phyloP scores from a whole-genome alignment of 202 grass and related monocot species.

The Eragrostis tef region DNA sequence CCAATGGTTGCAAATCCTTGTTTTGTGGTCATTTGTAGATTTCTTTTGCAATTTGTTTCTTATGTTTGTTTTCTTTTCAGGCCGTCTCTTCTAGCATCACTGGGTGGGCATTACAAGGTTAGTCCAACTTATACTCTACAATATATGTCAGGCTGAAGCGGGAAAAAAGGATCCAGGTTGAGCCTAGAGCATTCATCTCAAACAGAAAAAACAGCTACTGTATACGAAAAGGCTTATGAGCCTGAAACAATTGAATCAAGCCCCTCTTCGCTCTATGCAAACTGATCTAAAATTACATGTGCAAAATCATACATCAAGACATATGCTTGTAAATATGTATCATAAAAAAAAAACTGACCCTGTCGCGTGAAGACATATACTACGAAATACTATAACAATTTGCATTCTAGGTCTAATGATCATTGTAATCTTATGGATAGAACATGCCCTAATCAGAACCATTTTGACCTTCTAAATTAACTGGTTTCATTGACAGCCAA shows the following conservation, averaged over 20 bases:
- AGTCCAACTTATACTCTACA: constrained; percentile 14
- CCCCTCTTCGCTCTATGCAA: background rate
- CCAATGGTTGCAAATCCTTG: constrained; percentile 4
- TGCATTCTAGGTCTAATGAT: background rate
- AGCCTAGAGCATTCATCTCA: background rate
- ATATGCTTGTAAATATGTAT: background rate
- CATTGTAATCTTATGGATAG: constrained; percentile 8
- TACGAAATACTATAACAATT: background rate
- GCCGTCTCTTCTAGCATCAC: constrained; percentile 45
- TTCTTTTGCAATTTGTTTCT: constrained; percentile 22
- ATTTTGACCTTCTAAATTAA: background rate
- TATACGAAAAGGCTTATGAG: background rate
- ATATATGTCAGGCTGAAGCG: background rate
- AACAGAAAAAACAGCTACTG: background rate
- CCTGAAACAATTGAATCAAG: background rate
- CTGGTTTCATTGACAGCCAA: background rate
- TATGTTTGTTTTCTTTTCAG: constrained; percentile 48
- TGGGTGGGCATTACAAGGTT: constrained; percentile 51
- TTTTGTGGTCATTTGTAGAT: background rate
- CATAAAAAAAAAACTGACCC: background rate
- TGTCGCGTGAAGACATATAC: background rate
- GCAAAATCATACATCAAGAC: background rate
- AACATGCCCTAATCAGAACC: background rate
- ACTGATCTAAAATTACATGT: background rate
- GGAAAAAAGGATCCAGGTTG: background rate